phyloP scores from a whole-genome alignment of 2,329 filamentous ascomycete species.

The Fusarium foetens region DNA sequence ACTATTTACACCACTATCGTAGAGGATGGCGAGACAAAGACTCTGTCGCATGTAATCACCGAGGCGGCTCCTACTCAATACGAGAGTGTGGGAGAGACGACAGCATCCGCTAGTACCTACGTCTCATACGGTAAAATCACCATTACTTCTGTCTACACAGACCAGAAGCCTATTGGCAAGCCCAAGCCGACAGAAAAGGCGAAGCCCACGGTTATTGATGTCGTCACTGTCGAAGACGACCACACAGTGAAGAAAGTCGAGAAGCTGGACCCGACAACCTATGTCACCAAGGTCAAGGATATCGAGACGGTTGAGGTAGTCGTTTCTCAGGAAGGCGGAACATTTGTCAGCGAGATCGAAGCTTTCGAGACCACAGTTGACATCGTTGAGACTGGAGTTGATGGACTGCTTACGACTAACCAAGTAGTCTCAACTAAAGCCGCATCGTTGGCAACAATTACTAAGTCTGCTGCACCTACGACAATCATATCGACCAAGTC shows the following conservation, averaged over 20 bases:
- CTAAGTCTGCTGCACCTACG: constrained; percentile 20
- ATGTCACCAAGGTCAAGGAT: constrained; percentile 31
- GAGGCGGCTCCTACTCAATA: constrained; percentile 18
- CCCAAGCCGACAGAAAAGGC: constrained; percentile 26
- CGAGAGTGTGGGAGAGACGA: constrained; percentile 36
- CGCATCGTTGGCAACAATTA: constrained; percentile 26
- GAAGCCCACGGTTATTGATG: constrained; percentile 35
- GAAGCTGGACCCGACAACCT: constrained; percentile 35
- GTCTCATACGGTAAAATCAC: constrained; percentile 41
- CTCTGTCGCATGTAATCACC: constrained; percentile 10
- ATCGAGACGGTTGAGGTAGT: constrained; percentile 34
- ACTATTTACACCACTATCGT: constrained; percentile 24
- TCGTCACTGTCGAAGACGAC: constrained; percentile 35
- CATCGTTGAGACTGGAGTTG: constrained; percentile 13
- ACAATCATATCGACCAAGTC: constrained; percentile 31
- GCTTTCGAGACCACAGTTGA: constrained; percentile 27
- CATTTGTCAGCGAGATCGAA: constrained; percentile 23
- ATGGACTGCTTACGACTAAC: constrained; percentile 27
- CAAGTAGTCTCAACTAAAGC: constrained; percentile 24
- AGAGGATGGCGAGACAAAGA: constrained; percentile 23
- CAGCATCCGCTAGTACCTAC: constrained; percentile 38
- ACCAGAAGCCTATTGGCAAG: constrained; percentile 15
- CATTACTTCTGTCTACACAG: constrained; percentile 38
- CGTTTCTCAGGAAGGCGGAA: constrained; percentile 16
- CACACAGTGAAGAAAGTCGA: constrained; percentile 39